Evolutionary conservation across 2,329 filamentous ascomycete genomes (phyloP), one percentile per base, ranked within the genome.

Genomic region (Monilinia vaccinii-corymbosi): DNA sequence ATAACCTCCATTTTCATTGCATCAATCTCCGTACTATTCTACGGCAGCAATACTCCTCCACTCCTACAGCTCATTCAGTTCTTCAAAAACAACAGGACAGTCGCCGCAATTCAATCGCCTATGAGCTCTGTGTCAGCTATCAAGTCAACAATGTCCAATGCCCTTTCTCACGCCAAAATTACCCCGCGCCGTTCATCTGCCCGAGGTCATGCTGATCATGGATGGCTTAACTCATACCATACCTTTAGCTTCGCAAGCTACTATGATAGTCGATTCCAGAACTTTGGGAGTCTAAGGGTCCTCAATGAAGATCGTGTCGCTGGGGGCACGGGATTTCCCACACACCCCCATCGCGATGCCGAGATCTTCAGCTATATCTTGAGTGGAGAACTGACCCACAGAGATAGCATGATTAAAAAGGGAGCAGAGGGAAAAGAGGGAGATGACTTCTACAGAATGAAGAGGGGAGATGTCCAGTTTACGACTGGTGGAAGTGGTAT

Each of bases 291-390:
- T 31, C 80, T 96, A 50, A 84, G 91, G 60, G 90, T 96, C 44
- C 85, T 96, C 69, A 96, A 96, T 70, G 91, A 96, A 76, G 91
- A 96, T 73, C 86, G 89, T 38, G 90, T 96, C 38, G 81, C 83
- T 68, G 77, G 85, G 32, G 81, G 83, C 62, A 84, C 81, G 11
- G 91, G 91, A 5, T 96, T 96, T 75, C 89, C 90, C 4, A 91
- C 89, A 0, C 91, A 96, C 71, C 85, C 85, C 31, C 91, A 96
- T 74, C 82, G 87, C 64, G 88, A 96, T 73, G 92, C 91, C 73
- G 88, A 95, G 74, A 96, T 96, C 75, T 95, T 93, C 79, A 86
- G 81, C 71, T 94, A 96, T 75, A 87, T 95, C 69, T 78, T 96
- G n/a, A 83, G 79, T 50, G 91, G 91, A 64, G 89, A 93, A 74